phyloP scores from a whole-genome alignment of 805 yeast genomes.

The Lipomyces sp. region DNA sequence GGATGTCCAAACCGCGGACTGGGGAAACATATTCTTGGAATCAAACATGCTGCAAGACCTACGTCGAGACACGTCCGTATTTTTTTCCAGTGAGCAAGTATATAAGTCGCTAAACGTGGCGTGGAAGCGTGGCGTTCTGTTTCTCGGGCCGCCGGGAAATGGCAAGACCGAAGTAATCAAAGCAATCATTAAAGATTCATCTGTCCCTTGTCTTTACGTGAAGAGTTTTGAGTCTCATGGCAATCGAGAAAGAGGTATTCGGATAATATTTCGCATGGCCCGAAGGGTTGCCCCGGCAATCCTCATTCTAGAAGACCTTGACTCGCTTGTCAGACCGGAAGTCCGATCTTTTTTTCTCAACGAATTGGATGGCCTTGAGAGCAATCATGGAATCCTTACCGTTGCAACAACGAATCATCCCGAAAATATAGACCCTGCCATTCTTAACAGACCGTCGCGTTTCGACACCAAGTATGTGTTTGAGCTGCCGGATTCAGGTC shows the following conservation, averaged over 20 bases:
- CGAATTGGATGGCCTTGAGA: conserved; percentile 8
- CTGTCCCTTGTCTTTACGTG: conserved; percentile 10
- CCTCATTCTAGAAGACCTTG: conserved; percentile 7
- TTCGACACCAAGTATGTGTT: conserved; percentile 6
- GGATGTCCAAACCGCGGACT: conserved; percentile 2
- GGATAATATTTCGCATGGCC: neutral
- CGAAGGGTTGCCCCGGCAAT: conserved; percentile 1
- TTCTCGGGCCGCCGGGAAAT: conserved; percentile 2
- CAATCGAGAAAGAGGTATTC: neutral
- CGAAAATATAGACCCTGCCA: conserved; percentile 5
- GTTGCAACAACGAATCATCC: conserved; percentile 8
- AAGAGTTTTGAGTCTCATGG: neutral
- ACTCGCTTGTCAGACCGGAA: neutral
- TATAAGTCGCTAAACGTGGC: conserved; percentile 3
- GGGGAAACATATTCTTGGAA: conserved; percentile 2
- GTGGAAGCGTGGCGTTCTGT: conserved; percentile 5
- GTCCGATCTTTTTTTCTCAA: conserved; percentile 6
- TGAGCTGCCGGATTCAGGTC: neutral
- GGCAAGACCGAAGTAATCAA: conserved; percentile 9
- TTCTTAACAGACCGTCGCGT: conserved; percentile 6
- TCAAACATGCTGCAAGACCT: conserved; percentile 1
- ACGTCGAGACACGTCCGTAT: conserved; percentile 8
- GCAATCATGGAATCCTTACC: conserved; percentile 3
- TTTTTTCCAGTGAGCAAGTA: conserved; percentile 4
- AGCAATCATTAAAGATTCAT: conserved; percentile 1